Evolutionary conservation across 2,329 filamentous ascomycete species (phyloP), one percentile per base, ranked within the genome.

Genomic region (Pseudogymnoascus sp.): DNA sequence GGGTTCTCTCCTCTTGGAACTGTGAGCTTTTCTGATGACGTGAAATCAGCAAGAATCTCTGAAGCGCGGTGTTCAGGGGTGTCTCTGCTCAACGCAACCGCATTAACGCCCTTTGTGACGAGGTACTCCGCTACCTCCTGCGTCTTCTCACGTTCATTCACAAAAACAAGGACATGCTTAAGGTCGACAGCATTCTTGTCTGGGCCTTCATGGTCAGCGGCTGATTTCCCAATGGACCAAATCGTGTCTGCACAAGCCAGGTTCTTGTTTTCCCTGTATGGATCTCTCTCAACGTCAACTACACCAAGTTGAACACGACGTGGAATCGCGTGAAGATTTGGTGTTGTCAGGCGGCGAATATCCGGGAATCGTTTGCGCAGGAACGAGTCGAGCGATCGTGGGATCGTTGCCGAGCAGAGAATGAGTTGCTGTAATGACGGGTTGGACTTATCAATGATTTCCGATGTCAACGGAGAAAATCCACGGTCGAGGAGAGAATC

Each of bases 391-490:
- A 99, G 83, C 68, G 90, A 90, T 67, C 88, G 86, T 1, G 96
- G 95, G 65, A 99, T 97, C 4, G 95, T 99, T 60, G 95, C 95
- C 3, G 93, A 97, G 79, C 95, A 99, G 67, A 97, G 85, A 55
- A 99, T 82, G 23, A 99, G 81, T 73, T 96, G 90, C 71, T 91
- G 85, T 55, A 97, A 78, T 0, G 91, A 95, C 0, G 93, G 91
- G 5, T 86, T 83, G 1, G 88, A 85, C 63, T 89, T 88, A 71
- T 96, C 90, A 66, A 99, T 83, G 67, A 99, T 90, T 62, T 85
- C 83, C 9, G 85, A 89, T 0, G 95, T 97, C 23, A 88, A 87
- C 1, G 91, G 88, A 3, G 89, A 84, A 78, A 99, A 99, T 64
- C 91, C 96, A 63, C 92, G 89, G 76, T 99, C 96, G 68, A 99